These are phyloP conservation scores for Erythrobasidium hasegawianum DNA, from an alignment of 1,284 basidiomycete genomes.

Conservation along the genomic window DNA sequence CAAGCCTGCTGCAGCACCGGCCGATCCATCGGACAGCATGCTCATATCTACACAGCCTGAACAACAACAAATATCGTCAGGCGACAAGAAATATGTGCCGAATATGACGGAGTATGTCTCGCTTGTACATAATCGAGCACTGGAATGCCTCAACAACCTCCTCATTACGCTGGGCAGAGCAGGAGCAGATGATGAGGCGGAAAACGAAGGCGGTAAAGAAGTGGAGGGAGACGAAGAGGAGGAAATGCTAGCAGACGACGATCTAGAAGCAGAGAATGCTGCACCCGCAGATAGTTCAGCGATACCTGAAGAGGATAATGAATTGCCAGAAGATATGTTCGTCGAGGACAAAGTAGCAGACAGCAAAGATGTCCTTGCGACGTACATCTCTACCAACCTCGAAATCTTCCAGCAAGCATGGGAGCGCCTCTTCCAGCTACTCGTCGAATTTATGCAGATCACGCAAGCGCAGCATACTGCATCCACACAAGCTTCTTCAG, in stretches of 20 bases:
- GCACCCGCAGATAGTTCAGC: constrained; percentile 34
- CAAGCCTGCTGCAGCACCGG: not conserved
- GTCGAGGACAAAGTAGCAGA: not conserved
- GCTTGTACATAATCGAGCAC: constrained; percentile 72
- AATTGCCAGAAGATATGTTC: constrained; percentile 4
- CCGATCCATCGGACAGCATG: constrained; percentile 1
- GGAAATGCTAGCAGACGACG: not conserved
- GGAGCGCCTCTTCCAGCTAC: constrained; percentile 22
- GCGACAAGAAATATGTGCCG: constrained; percentile 56
- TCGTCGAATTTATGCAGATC: constrained; percentile 11
- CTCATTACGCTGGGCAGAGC: constrained; percentile 61
- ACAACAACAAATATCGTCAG: not conserved
- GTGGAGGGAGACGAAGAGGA: constrained; percentile 35
- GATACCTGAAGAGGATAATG: constrained; percentile 4
- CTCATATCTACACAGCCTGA: constrained; percentile 36
- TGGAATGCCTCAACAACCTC: constrained; percentile 87
- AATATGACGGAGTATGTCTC: constrained; percentile 74
- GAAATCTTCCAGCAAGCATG: constrained; percentile 17
- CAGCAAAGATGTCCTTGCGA: not conserved
- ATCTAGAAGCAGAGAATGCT: not conserved
- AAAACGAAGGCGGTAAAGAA: not conserved
- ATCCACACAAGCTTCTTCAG: not conserved
- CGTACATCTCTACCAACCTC: constrained; percentile 6
- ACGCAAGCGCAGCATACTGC: not conserved
- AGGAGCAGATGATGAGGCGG: constrained; percentile 4